Evolutionary conservation across 164 flowering plant genomes (phyloP), one percentile per base, ranked within the genome.

Genomic region (Dillenia turbinata): DNA sequence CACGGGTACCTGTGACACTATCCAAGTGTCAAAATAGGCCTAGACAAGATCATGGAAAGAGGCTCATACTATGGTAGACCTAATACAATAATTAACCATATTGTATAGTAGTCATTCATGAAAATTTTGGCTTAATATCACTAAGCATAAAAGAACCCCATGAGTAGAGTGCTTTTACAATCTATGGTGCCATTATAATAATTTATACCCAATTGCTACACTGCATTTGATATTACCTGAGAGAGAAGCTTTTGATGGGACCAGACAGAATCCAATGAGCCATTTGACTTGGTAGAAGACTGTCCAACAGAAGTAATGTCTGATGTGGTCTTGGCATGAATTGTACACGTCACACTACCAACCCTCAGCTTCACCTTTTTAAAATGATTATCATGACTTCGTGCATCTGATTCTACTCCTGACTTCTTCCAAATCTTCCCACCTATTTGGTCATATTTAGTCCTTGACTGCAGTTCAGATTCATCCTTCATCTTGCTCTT

Each of bases 361-460:
- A 94, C 87, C 79, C 82, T 94, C 49, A 91, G 86, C 72, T 88
- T 94, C n/a, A 94, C 85, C 56, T 82, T 91, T 70, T 83, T 88
- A 17, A 81, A 82, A 75, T 75, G 85, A 66, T 56, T 79, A 58
- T 87, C 86, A 73, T 61, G 75, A 59, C 73, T 83, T 16, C 46
- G 54, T 43, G 70, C 81, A 75, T 77, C 86, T 12, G 54, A 52
- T 52, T 4, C 10, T 5, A 47, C 68, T 17, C 66, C 77, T 12
- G 56, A 57, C 26, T 67, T 65, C 65, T 47, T 59, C 14, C 17
- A 44, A 53, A 17, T 64, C 64, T 52, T 67, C 59, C 49, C 68
- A 49, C 59, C 59, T 50, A 55, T 9, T 45, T 45, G 19, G 45
- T 47, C 50, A 53, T 70, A 73, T 26, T 33, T 26, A 63, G 57